phyloP scores from a whole-genome alignment of 2,329 filamentous ascomycete genomes.

The Aureobasidium sp. region DNA sequence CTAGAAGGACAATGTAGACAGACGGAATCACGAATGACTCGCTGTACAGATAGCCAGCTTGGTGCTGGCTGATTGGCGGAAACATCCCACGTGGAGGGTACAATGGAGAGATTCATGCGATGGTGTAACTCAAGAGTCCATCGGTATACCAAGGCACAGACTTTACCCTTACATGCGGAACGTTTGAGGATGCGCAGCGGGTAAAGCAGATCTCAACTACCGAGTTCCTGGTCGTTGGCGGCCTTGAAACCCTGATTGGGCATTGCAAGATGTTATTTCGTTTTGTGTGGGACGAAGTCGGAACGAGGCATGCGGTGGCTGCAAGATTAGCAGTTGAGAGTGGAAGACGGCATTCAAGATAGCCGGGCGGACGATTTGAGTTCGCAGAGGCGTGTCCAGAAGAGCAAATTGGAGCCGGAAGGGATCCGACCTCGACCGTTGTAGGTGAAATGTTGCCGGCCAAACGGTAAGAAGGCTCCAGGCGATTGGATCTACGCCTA shows the following conservation, averaged over 20 bases:
- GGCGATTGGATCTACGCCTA: not conserved
- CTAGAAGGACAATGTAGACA: not conserved
- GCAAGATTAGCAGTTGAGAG: not conserved
- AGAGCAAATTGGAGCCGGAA: not conserved
- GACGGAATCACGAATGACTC: not conserved
- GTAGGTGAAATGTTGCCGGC: not conserved
- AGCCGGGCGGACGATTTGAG: not conserved
- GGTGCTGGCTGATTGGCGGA: not conserved
- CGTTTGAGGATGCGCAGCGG: too few relatives aligned
- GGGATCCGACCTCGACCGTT: not conserved
- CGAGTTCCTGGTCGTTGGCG: not conserved
- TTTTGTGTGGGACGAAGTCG: not conserved
- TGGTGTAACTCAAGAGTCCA: not conserved
- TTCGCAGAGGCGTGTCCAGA: not conserved
- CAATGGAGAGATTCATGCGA: not conserved
- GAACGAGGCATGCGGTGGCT: not conserved
- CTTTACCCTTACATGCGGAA: not conserved
- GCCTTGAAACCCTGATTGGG: not conserved
- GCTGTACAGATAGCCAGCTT: not conserved
- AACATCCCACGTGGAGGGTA: not conserved
- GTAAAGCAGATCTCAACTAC: not conserved
- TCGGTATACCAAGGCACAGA: not conserved
- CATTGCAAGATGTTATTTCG: not conserved
- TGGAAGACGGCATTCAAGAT: not conserved
- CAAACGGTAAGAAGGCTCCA: not conserved